Base-by-base conservation (phyloP, 306 rosid genomes). In the Rubus idaeus region DNA sequence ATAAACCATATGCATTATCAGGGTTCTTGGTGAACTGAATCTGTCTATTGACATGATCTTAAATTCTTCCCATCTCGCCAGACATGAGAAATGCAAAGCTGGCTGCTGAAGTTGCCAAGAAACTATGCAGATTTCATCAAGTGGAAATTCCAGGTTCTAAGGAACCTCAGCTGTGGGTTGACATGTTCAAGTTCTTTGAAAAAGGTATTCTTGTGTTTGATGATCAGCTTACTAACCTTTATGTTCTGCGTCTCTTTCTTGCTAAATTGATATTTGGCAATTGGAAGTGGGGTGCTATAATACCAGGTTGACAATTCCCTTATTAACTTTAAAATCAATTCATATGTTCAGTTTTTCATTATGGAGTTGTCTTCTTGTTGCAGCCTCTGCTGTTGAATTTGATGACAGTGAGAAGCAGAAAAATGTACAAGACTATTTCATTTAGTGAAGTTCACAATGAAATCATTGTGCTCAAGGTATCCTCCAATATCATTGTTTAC, bases 91-190 rank as follows among this genome's bases (percentile, higher is more conserved):
- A 80, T 47, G 92, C 96, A 75, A 90, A 90, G 82, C 77, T 89
- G 75, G 92, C 87, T 71, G 88, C 96, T 55, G 91, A 84, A 84
- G 87, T 92, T 71, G 99, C 99, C 49, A 90, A 84, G 82, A 78
- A 95, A 63, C 77, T 95, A 21, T 69, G 52, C 63, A 83, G 81
- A 79, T 95, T 95, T 78, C 99, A 95, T 81, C 82, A 88, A 78
- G 81, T 95, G 77, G 93, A 88, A 76, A 78, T 92, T 84, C 97
- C 97, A 52, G 92, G 93, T 62, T 87, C 94, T 75, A 90, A 86
- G 83, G 99, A 95, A 81, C 96, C 99, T 70, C 97, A 90, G 70
- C 76, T 95, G 74, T 95, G 99, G 99, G 87, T 70, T 35, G 99
- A 95, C 85, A 71, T 89, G 72, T 71, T 72, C 85, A 95, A 88